Conservation (phyloP, 192 early-diverging fungal species). For the Phycomyces nitens region DNA sequence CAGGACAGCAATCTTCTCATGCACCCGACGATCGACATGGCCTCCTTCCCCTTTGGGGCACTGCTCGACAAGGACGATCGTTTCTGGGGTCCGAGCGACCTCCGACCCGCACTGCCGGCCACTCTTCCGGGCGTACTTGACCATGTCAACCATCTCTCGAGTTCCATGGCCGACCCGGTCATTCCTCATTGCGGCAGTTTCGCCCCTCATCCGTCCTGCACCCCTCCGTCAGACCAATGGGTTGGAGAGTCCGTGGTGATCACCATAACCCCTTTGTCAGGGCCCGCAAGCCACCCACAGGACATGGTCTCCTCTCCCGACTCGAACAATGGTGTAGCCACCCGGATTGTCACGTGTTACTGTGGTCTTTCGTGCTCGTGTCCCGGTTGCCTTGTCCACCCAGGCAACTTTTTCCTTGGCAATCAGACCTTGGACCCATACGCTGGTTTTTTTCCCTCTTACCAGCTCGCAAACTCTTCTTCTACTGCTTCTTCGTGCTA, state of each 20-base stretch:
- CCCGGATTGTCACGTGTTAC: slow-evolving; percentile 29
- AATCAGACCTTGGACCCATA: slow-evolving; percentile 15
- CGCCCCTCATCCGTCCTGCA: background rate
- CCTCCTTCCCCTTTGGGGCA: background rate
- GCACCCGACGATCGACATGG: background rate
- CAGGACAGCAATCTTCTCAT: background rate
- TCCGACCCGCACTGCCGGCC: background rate
- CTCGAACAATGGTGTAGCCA: background rate
- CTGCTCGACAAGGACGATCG: background rate
- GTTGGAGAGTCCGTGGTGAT: slow-evolving; percentile 32
- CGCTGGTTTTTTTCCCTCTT: background rate
- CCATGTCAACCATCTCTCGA: background rate
- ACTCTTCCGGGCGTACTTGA: background rate
- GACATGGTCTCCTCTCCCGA: background rate
- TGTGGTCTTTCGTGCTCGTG: slow-evolving; percentile 23
- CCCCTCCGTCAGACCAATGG: background rate
- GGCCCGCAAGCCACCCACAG: background rate
- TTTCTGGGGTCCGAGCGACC: background rate
- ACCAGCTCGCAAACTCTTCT: background rate
- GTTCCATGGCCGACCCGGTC: background rate
- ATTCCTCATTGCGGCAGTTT: slow-evolving; percentile 7
- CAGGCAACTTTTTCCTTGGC: slow-evolving; percentile 16
- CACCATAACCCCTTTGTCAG: slow-evolving; percentile 23
- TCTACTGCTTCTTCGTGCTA: slow-evolving; percentile 10
- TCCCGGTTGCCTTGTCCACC: slow-evolving; percentile 34